A percentile compares a stretch with the other conserved stretches of the same genome.
Conservation (phyloP, 345 rosid genomes). For the Populus ilicifolia region DNA sequence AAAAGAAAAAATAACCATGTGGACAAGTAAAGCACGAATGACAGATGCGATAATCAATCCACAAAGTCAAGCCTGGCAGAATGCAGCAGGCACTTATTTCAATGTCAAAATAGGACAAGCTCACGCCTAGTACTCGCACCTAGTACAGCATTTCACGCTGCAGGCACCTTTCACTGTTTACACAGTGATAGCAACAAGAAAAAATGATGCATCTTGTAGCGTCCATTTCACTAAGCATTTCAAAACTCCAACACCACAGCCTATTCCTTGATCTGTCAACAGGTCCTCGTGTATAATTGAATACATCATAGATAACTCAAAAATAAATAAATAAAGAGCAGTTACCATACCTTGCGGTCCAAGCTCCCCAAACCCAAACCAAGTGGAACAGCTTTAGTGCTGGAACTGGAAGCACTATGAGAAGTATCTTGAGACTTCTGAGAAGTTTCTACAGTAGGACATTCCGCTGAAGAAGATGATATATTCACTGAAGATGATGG, state of each 20-base stretch:
- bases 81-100: background rate
- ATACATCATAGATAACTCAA: background rate
- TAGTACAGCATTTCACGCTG: background rate
- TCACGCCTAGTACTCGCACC: background rate
- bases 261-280: conserved; percentile 2
- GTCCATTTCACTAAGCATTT: background rate
- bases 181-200: background rate
- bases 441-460: conserved; percentile 29
- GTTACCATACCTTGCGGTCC: conserved; percentile 65
- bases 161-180: background rate
- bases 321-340: conserved; percentile 5
- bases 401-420: conserved; percentile 31
- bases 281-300: background rate
- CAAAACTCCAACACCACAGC: background rate
- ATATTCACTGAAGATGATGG: background rate
- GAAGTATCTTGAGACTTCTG: conserved; percentile 38
- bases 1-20: background rate
- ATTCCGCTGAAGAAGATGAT: conserved; percentile 24
- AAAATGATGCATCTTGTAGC: background rate
- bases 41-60: background rate
- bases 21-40: background rate
- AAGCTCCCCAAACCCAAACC: conserved; percentile 84
- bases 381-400: conserved; percentile 53
- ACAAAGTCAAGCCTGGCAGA: background rate
- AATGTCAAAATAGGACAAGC: background rate